These are phyloP conservation scores for Gamarada debralockiae DNA, from an alignment of 495 filamentous ascomycete genomes.

Conservation along the genomic window DNA sequence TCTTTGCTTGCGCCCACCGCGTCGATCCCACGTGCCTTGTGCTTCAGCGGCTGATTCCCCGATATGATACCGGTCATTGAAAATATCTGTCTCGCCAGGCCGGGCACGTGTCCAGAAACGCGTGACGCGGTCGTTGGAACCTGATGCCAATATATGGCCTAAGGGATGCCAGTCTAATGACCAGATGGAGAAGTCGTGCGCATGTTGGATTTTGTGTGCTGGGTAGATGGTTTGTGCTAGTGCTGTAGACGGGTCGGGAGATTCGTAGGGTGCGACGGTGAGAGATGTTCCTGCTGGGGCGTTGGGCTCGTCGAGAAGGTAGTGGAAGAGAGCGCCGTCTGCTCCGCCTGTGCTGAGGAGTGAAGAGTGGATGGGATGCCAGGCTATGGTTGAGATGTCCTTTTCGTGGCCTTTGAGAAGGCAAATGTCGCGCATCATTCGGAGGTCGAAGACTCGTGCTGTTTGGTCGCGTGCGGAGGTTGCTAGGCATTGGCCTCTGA, in stretches of 20 bases:
- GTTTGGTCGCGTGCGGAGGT: constrained; percentile 91
- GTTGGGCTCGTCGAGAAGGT: constrained; percentile 89
- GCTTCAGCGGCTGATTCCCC: constrained; percentile 90
- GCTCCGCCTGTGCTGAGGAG: constrained; percentile 87
- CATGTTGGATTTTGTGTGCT: constrained; percentile 76
- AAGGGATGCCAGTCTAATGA: constrained; percentile 95
- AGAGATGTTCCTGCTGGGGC: constrained; percentile 62
- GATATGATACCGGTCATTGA: constrained; percentile 90
- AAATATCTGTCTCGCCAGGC: constrained; percentile 77
- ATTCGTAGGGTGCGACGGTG: constrained; percentile 78
- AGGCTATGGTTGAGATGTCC: constrained; percentile 85
- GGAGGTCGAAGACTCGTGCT: constrained; percentile 86
- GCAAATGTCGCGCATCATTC: constrained; percentile 97
- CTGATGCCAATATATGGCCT: constrained; percentile 96
- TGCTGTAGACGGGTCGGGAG: constrained; percentile 67
- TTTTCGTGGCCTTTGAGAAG: constrained; percentile 91
- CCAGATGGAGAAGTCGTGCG: constrained; percentile 94
- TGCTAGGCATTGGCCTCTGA: constrained; percentile 77
- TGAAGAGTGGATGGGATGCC: constrained; percentile 88
- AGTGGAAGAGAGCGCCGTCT: constrained; percentile 87
- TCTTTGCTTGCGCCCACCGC: constrained; percentile 71
- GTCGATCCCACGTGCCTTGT: constrained; percentile 84
- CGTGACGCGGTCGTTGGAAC: constrained; percentile 94
- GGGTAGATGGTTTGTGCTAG: constrained; percentile 85
- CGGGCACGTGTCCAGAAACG: constrained; percentile 90